Evolutionary conservation across 2,329 filamentous ascomycete genomes (phyloP).

Genomic region (Arthrobotrys megalospora): DNA sequence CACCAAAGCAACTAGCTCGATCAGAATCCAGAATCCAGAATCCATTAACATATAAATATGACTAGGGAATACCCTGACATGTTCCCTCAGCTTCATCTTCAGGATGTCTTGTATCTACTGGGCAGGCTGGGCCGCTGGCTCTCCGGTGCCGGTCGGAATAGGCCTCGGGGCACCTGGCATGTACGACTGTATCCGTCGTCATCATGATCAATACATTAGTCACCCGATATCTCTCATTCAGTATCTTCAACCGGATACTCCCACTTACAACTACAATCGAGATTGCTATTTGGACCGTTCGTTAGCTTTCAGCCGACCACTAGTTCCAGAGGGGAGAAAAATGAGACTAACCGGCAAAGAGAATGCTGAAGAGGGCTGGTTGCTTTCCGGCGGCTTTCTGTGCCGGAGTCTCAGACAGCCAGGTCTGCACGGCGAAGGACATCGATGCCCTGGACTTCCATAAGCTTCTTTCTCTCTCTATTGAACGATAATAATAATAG

Average conservation of each 20-base stretch:
- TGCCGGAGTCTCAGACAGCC: slow-evolving; percentile 53
- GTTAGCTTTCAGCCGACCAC: not conserved
- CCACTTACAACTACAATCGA: slow-evolving; percentile 54
- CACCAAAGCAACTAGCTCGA: too few species aligned
- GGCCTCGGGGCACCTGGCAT: slow-evolving; percentile 47
- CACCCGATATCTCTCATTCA: not conserved
- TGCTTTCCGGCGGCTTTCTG: slow-evolving; percentile 47
- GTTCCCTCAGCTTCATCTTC: too few species aligned
- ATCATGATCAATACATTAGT: slow-evolving; percentile 19
- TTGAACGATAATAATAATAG: not conserved
- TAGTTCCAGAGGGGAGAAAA: not conserved
- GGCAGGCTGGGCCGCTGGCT: slow-evolving; percentile 45
- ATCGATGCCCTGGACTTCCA: slow-evolving; percentile 45
- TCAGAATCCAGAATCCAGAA: too few species aligned
- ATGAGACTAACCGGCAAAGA: slow-evolving; percentile 44
- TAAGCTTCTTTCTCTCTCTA: not conserved
- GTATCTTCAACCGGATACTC: slow-evolving; percentile 5
- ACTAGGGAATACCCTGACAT: too few species aligned
- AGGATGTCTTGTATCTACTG: not conserved
- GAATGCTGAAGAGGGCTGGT: slow-evolving; percentile 51
- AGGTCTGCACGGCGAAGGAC: slow-evolving; percentile 58
- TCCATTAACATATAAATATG: too few species aligned
- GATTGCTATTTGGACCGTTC: slow-evolving; percentile 22
- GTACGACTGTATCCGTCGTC: slow-evolving; percentile 45
- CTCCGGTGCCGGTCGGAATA: slow-evolving; percentile 39